Percentiles rank a stretch among this genome's conserved stretches.
Evolutionary conservation across 2,329 filamentous ascomycete genomes (phyloP).

Genomic region (Penicillium aurantiogriseum): DNA sequence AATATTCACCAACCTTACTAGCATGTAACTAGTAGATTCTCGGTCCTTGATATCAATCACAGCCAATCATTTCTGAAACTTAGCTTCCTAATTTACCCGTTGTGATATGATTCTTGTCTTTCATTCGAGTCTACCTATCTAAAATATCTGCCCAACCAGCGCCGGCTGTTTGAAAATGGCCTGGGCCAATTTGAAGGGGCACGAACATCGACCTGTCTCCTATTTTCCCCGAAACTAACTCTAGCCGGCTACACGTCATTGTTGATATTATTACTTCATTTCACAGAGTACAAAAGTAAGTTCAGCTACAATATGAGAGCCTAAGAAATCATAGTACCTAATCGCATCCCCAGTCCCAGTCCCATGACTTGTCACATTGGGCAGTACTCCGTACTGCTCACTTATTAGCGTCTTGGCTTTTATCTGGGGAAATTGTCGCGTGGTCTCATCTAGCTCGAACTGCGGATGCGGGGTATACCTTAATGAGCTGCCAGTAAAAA

Average conservation of each 20-base stretch:
- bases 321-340: neutral
- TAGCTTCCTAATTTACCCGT: conserved; percentile 26
- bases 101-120: conserved; percentile 13
- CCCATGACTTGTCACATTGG: conserved; percentile 5
- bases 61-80: conserved; percentile 18
- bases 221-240: conserved; percentile 21
- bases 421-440: conserved; percentile 27
- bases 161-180: conserved; percentile 14
- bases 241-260: conserved; percentile 18
- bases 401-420: conserved; percentile 23
- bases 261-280: neutral
- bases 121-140: conserved; percentile 13
- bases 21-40: neutral
- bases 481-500: neutral
- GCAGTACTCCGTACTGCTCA: neutral
- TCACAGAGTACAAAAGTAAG: neutral
- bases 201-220: conserved; percentile 14
- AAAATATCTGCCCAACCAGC: conserved; percentile 13
- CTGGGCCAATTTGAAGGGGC: conserved; percentile 16
- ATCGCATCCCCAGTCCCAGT: neutral
- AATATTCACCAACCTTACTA: conserved; percentile 19
- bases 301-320: neutral
- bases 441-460: conserved; percentile 11
- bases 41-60: conserved; percentile 2
- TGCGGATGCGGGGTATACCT: conserved; percentile 25